Percentiles rank a stretch among this genome's conserved stretches.
phyloP scores from a whole-genome alignment of 139 green algal species.

The Chlorella sorokiniana region DNA sequence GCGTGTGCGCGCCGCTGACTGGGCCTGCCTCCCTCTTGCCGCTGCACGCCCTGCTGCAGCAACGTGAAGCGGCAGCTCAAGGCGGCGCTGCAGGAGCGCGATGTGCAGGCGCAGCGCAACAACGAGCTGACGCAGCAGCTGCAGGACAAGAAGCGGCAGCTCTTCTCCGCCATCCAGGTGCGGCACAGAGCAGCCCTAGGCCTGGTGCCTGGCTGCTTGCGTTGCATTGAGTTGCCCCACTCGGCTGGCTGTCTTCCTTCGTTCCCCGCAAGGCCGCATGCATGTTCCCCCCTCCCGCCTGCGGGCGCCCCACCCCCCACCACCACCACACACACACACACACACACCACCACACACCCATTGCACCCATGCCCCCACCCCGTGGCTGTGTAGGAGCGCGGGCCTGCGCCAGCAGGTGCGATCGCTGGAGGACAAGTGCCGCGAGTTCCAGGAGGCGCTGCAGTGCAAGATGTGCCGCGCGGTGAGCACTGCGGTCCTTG shows the following conservation, averaged over 20 bases:
- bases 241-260: too few relatives aligned
- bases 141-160: conserved; percentile 43
- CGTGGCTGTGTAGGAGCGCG: conserved; percentile 31
- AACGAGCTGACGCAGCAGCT: conserved; percentile 38
- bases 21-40: not conserved
- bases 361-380: not conserved
- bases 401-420: conserved; percentile 28
- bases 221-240: too few relatives aligned
- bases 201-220: not conserved
- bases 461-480: conserved; percentile 40
- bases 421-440: conserved; percentile 30
- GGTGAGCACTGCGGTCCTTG: not conserved
- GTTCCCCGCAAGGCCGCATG: too few relatives aligned
- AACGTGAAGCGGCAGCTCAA: conserved; percentile 27
- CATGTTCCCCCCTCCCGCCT: too few relatives aligned
- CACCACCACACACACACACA: not conserved
- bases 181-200: not conserved
- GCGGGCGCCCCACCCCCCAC: not conserved
- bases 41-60: not conserved
- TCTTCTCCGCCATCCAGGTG: conserved; percentile 35
- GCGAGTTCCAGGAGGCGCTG: conserved; percentile 23
- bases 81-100: conserved; percentile 9
- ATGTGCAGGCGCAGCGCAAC: conserved; percentile 3
- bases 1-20: too few relatives aligned
- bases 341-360: not conserved